These are phyloP conservation scores for Sphagnum fallax DNA, from an alignment of 228 moss, liverwort and hornwort genomes.

Conservation along the genomic window DNA sequence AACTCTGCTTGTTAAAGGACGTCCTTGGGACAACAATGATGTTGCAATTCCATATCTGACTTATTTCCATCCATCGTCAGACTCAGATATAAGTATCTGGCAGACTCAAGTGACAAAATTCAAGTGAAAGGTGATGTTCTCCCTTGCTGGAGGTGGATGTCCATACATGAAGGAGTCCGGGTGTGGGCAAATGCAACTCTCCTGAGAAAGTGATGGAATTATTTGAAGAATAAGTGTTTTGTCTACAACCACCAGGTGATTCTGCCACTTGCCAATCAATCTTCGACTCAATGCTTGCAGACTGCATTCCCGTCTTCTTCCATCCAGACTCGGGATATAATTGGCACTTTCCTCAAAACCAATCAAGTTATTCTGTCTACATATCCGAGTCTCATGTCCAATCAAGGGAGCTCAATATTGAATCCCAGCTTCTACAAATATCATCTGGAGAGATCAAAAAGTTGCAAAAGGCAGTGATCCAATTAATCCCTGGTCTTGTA, in stretches of 20 bases:
- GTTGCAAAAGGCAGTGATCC: slow-evolving; percentile 48
- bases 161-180: slow-evolving; percentile 40
- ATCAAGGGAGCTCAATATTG: slow-evolving; percentile 31
- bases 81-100: slow-evolving; percentile 41
- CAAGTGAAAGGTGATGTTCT: slow-evolving; percentile 48
- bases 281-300: slow-evolving; percentile 79
- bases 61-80: slow-evolving; percentile 69
- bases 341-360: slow-evolving; percentile 59
- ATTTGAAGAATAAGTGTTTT: slow-evolving; percentile 68
- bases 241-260: slow-evolving; percentile 76
- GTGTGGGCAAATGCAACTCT: slow-evolving; percentile 59
- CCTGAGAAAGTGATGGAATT: slow-evolving; percentile 68
- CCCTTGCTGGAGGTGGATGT: slow-evolving; percentile 72
- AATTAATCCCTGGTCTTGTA: slow-evolving; percentile 53
- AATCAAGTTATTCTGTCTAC: slow-evolving; percentile 51
- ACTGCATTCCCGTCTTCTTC: slow-evolving; percentile 87
- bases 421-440: slow-evolving; percentile 32
- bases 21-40: slow-evolving; percentile 57
- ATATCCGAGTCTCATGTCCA: slow-evolving; percentile 45
- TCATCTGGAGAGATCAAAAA: slow-evolving; percentile 13
- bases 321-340: slow-evolving; percentile 55
- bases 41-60: slow-evolving; percentile 71
- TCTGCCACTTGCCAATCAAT: slow-evolving; percentile 68
- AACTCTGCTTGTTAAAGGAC: slow-evolving; percentile 58
- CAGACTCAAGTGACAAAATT: slow-evolving; percentile 35